Conservation (phyloP, 441 rosid species). For the Populus tomentosa region DNA sequence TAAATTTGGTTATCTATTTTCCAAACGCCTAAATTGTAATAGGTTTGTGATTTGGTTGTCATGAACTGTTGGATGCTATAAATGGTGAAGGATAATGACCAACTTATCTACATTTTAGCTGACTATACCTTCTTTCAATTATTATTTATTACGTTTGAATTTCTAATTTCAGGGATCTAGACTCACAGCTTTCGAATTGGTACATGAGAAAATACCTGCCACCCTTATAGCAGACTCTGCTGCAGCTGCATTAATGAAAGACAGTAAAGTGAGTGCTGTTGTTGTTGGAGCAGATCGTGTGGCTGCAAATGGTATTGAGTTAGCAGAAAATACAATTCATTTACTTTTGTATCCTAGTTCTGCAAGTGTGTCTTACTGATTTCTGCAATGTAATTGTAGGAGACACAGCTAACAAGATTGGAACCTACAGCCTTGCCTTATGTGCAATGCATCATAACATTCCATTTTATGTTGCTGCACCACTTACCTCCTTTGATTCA, state of each 20-base stretch:
- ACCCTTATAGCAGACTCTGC: slow-evolving; percentile 91
- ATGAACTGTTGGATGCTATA: not conserved
- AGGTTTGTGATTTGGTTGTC: not conserved
- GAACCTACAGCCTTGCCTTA: slow-evolving; percentile 87
- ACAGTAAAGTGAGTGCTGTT: slow-evolving; percentile 65
- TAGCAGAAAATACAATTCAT: not conserved
- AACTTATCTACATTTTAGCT: not conserved
- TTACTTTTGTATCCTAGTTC: not conserved
- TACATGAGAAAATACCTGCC: slow-evolving; percentile 82
- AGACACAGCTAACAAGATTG: slow-evolving; percentile 92
- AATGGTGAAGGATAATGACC: not conserved
- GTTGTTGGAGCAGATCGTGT: slow-evolving; percentile 95
- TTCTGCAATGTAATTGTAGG: slow-evolving; percentile 36
- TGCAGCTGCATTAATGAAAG: slow-evolving; percentile 89
- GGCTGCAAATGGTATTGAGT: slow-evolving; percentile 67
- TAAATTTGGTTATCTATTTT: not conserved
- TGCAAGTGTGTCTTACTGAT: slow-evolving; percentile 3
- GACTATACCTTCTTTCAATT: not conserved
- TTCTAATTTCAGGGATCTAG: slow-evolving; percentile 67
- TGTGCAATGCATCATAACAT: slow-evolving; percentile 67
- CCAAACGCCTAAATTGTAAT: not conserved
- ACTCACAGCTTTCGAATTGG: slow-evolving; percentile 89
- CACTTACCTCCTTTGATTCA: slow-evolving; percentile 76
- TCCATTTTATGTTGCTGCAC: slow-evolving; percentile 90
- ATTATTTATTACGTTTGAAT: not conserved